Percentiles rank a stretch among this genome's conserved stretches.
Conservation (phyloP, 805 yeast genomes). For the Suhomyces vadensis region DNA sequence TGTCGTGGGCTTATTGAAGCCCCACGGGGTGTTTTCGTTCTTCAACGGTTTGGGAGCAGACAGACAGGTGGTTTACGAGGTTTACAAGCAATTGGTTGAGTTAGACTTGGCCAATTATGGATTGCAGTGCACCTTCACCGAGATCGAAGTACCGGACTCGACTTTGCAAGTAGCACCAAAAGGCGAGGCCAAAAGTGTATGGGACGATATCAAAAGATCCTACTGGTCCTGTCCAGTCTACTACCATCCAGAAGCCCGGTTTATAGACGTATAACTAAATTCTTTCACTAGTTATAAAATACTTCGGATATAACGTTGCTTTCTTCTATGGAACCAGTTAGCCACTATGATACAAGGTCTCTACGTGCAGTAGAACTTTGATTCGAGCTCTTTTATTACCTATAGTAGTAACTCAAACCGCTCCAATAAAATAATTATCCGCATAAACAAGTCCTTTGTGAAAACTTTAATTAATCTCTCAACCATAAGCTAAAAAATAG, state of each 20-base stretch:
- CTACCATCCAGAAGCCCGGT: constrained; percentile 63
- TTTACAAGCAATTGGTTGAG: constrained; percentile 79
- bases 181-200: constrained; percentile 40
- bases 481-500: no score
- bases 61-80: constrained; percentile 52
- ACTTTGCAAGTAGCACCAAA: constrained; percentile 17
- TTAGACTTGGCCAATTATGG: constrained; percentile 82
- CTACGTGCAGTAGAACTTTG: no score
- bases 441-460: no score
- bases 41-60: constrained; percentile 74
- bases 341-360: no score
- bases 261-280: constrained; percentile 34
- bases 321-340: no score
- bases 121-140: constrained; percentile 56
- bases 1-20: constrained; percentile 78
- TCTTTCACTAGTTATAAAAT: no score
- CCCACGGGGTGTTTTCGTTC: constrained; percentile 83
- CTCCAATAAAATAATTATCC: no score
- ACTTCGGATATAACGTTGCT: no score
- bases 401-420: no score
- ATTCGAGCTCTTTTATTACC: no score
- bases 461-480: no score
- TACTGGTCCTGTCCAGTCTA: constrained; percentile 71
- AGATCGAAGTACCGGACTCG: constrained; percentile 47
- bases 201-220: constrained; percentile 62